phyloP scores from a whole-genome alignment of 2,329 filamentous ascomycete genomes.

The Sporothrix humicola region DNA sequence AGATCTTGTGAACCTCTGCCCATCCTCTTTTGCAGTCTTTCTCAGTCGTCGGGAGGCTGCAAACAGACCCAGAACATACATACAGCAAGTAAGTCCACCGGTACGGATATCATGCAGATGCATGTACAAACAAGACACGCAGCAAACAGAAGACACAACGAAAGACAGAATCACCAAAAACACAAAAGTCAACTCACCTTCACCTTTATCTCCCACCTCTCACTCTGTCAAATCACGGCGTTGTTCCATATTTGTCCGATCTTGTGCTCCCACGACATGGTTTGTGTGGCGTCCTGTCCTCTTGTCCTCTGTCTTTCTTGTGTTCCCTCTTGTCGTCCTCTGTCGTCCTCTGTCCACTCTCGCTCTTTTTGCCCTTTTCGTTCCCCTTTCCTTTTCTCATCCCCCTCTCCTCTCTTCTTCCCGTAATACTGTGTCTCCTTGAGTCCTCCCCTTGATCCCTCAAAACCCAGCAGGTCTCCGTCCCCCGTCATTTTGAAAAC shows the following conservation, averaged over 20 bases:
- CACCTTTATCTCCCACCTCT: neutral
- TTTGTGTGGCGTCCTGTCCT: conserved; percentile 14
- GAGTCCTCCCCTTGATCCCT: neutral
- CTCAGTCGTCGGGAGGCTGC: neutral
- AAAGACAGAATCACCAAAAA: neutral
- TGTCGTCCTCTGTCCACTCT: neutral
- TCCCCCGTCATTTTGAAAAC: conserved; percentile 20
- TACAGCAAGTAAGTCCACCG: neutral
- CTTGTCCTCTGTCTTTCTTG: neutral
- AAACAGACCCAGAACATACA: conserved; percentile 13
- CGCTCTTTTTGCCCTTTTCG: neutral
- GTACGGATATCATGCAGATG: neutral
- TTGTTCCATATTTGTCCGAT: conserved; percentile 25
- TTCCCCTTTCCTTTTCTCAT: neutral
- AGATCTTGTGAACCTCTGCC: conserved; percentile 10
- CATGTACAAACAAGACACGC: neutral
- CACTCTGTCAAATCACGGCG: conserved; percentile 4
- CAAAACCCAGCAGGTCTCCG: neutral
- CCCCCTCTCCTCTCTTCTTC: neutral
- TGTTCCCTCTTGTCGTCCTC: neutral
- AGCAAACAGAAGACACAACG: neutral
- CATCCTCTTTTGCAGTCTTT: neutral
- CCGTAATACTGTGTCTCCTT: neutral
- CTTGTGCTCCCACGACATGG: conserved; percentile 15
- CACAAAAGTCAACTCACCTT: too few relatives aligned